Conservation (phyloP, 257 asterid species). For the Lycium barbarum region DNA sequence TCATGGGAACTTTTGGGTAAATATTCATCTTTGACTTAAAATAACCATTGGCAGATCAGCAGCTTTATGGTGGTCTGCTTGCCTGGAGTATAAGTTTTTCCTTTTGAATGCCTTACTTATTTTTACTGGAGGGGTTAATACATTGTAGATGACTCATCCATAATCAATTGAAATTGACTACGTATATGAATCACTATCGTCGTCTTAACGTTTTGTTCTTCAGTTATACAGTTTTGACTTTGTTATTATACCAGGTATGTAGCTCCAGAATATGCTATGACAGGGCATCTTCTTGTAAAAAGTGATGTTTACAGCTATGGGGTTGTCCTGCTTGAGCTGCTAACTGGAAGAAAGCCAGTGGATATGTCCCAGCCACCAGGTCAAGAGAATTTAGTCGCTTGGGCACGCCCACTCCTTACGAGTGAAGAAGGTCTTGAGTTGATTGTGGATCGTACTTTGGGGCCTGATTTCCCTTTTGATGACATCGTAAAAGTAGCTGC, state of each 20-base stretch:
- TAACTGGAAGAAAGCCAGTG: conserved; percentile 85
- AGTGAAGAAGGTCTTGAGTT: conserved; percentile 62
- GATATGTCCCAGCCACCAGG: conserved; percentile 97
- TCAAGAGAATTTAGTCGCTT: conserved; percentile 85
- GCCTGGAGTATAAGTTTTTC: not conserved
- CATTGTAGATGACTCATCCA: not conserved
- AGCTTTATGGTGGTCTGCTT: not conserved
- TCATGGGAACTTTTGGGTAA: conserved; percentile 99
- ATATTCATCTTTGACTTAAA: not conserved
- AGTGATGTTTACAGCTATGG: conserved; percentile 98
- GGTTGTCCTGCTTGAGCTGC: conserved; percentile 97
- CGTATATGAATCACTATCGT: not conserved
- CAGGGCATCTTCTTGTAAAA: conserved; percentile 91
- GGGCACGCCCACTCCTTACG: conserved; percentile 87
- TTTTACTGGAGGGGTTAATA: not conserved
- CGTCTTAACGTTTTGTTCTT: not conserved
- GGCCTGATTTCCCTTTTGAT: conserved; percentile 59
- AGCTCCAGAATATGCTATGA: conserved; percentile 97
- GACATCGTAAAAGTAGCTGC: conserved; percentile 89
- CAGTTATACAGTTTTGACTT: conserved; percentile 20
- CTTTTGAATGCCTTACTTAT: not conserved
- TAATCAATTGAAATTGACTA: conserved; percentile 23
- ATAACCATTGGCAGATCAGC: conserved; percentile 1
- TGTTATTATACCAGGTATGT: conserved; percentile 63
- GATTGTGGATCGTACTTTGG: conserved; percentile 66